A percentile compares a stretch with the other conserved stretches of the same genome.
Evolutionary conservation across 192 early-diverging fungal genomes (phyloP).

Genomic region (Pecoramyces ruminantium): DNA sequence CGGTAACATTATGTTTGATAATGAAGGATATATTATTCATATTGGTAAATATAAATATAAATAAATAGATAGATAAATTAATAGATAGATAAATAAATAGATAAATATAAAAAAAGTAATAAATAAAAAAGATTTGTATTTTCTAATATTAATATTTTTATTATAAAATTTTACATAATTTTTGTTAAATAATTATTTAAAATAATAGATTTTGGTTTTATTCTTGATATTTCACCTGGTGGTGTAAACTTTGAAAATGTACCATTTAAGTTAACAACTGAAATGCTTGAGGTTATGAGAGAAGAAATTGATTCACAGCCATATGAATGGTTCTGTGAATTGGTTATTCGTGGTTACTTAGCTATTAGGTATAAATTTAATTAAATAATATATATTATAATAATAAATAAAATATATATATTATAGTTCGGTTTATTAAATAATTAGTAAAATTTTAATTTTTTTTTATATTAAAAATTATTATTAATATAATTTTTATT

Average conservation of each 20-base stretch:
- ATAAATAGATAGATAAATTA: no score
- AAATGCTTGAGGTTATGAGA: conserved; percentile 95
- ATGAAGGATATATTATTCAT: conserved; percentile 89
- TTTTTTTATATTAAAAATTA: conserved; percentile 1
- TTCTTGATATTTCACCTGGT: conserved; percentile 95
- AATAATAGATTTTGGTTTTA: conserved; percentile 96
- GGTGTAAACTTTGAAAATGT: conserved; percentile 88
- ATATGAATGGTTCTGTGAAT: conserved; percentile 77
- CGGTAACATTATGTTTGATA: conserved; percentile 78
- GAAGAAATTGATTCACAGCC: conserved; percentile 60
- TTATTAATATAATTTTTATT: no score
- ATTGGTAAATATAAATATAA: conserved; percentile 45
- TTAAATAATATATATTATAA: not conserved
- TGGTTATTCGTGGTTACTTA: conserved; percentile 79
- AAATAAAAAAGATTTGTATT: no score
- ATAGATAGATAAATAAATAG: no score
- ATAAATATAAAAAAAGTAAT: no score
- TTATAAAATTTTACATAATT: no score
- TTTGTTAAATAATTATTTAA: no score
- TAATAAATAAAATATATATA: no score
- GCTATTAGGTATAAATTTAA: conserved; percentile 32
- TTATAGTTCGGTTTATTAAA: no score
- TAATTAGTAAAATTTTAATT: no score
- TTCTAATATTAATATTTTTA: no score
- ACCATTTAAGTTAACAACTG: conserved; percentile 94